These are phyloP conservation scores for Mycena galopus DNA, from an alignment of 768 basidiomycete genomes.

Conservation along the genomic window DNA sequence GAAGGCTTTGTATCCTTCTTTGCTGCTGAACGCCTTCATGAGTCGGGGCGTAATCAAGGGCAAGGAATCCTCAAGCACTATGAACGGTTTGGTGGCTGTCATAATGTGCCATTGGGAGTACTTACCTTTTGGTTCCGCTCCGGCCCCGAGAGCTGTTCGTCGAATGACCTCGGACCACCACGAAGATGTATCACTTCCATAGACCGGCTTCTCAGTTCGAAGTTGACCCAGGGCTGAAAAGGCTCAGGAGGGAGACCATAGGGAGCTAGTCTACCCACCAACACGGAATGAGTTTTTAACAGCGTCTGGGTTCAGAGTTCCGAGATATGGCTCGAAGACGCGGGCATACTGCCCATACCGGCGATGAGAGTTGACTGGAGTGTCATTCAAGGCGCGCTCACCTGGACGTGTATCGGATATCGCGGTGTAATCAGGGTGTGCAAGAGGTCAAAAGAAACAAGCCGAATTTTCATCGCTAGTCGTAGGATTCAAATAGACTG, in stretches of 20 bases:
- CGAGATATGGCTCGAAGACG: constrained; percentile 76
- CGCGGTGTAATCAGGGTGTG: constrained; percentile 83
- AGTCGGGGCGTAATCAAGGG: constrained; percentile 69
- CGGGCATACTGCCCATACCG: constrained; percentile 62
- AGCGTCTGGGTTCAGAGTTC: constrained; percentile 64
- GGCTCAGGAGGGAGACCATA: constrained; percentile 8
- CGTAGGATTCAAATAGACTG: no score
- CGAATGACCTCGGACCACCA: constrained; percentile 89
- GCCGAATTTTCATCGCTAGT: constrained; percentile 52
- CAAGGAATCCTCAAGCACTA: constrained; percentile 69
- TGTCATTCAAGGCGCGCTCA: constrained; percentile 37
- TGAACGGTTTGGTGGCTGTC: background rate
- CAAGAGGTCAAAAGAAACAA: constrained; percentile 85
- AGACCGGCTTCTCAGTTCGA: constrained; percentile 72
- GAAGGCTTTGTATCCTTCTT: constrained; percentile 75
- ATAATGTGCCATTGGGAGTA: constrained; percentile 26
- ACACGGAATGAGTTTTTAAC: constrained; percentile 72
- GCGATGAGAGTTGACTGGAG: background rate
- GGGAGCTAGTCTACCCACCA: constrained; percentile 59
- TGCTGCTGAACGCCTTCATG: constrained; percentile 77
- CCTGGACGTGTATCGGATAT: constrained; percentile 72
- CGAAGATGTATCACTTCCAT: constrained; percentile 62
- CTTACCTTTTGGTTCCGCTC: constrained; percentile 72
- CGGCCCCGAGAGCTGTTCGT: constrained; percentile 81
- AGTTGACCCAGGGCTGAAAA: constrained; percentile 56